These are phyloP conservation scores for Stenogyne calaminthoides DNA, from an alignment of 305 asterid species.

Conservation along the genomic window DNA sequence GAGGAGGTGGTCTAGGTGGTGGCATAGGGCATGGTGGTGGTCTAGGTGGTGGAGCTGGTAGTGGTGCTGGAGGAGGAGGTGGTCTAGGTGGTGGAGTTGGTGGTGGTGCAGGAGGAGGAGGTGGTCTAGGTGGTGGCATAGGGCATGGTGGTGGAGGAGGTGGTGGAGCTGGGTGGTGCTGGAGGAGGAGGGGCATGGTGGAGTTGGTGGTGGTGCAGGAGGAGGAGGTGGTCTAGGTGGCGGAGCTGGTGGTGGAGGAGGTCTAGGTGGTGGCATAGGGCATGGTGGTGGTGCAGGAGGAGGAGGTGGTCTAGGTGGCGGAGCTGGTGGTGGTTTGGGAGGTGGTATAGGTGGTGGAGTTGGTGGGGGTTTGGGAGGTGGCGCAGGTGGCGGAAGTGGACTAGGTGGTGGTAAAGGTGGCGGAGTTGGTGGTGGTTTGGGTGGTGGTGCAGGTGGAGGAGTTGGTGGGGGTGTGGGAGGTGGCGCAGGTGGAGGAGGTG, in stretches of 20 bases:
- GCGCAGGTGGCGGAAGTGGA: background rate
- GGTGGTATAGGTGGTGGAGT: background rate
- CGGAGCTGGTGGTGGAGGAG: constrained; percentile 10
- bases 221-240: constrained; percentile 29
- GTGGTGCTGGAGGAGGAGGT: constrained; percentile 1
- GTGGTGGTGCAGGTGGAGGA: background rate
- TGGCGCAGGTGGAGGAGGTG: background rate
- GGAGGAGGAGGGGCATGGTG: constrained; percentile 25
- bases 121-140: background rate
- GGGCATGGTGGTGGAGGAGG: background rate
- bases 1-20: background rate
- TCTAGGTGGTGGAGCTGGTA: too few relatives aligned
- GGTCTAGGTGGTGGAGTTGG: constrained; percentile 2
- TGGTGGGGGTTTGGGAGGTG: background rate
- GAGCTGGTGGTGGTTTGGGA: constrained; percentile 11
- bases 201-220: constrained; percentile 22
- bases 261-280: constrained; percentile 20
- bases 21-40: constrained; percentile 22
- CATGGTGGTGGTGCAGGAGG: constrained; percentile 19
- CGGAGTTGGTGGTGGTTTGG: background rate
- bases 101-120: background rate
- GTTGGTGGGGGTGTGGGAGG: background rate
- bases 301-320: constrained; percentile 2
- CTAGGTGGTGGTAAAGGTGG: background rate
- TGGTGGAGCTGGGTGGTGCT: background rate